Conservation (phyloP, 208 protist species). For the Leptomonas pyrrhocoris region DNA sequence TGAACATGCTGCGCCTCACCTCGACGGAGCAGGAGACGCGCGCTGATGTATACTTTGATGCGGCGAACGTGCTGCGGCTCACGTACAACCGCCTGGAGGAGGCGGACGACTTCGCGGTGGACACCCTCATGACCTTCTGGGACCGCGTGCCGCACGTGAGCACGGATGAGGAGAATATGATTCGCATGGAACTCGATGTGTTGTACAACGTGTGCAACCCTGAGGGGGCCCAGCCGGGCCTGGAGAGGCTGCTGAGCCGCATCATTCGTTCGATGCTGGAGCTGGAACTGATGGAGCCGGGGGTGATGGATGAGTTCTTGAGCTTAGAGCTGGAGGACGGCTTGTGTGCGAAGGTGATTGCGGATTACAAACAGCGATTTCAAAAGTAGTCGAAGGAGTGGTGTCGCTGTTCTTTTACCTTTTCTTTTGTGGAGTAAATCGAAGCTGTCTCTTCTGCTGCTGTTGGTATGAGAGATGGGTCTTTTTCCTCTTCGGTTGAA, state of each 20-base stretch:
- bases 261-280: slow-evolving; percentile 69
- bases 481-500: slow-evolving; percentile 4
- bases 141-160: slow-evolving; percentile 40
- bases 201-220: slow-evolving; percentile 61
- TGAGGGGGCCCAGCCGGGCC: slow-evolving; percentile 47
- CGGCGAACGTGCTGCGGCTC: slow-evolving; percentile 69
- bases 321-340: slow-evolving; percentile 36
- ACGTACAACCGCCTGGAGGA: slow-evolving; percentile 68
- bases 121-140: slow-evolving; percentile 85
- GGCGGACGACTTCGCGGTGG: slow-evolving; percentile 54
- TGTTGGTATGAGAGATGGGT: neutral
- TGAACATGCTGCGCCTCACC: slow-evolving; percentile 79
- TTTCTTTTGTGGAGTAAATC: no score
- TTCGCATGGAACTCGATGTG: slow-evolving; percentile 54
- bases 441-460: slow-evolving; percentile 1
- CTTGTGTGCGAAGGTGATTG: slow-evolving; percentile 39
- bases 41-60: slow-evolving; percentile 85
- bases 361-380: slow-evolving; percentile 36
- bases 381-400: neutral
- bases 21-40: slow-evolving; percentile 68
- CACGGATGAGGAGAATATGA: slow-evolving; percentile 46
- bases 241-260: slow-evolving; percentile 56
- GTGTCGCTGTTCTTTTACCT: no score
- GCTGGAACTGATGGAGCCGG: slow-evolving; percentile 64
- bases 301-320: slow-evolving; percentile 57